Conservation (phyloP, 495 filamentous ascomycete genomes). For the Xylaria acuta region DNA sequence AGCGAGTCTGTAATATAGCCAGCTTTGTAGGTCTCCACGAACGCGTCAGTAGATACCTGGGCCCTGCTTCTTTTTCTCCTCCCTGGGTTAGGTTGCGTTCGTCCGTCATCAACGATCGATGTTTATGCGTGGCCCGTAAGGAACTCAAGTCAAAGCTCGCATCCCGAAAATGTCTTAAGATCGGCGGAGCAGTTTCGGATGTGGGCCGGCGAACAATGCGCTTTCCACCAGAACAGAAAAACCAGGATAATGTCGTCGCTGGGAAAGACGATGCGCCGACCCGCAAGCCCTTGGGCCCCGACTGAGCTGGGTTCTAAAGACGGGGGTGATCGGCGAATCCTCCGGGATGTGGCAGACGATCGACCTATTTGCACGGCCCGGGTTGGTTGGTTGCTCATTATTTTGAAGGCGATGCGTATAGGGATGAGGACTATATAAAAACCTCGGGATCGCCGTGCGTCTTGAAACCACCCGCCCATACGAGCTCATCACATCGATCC, state of each 20-base stretch:
- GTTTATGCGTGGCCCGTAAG: neutral
- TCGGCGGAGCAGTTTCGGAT: conserved; percentile 10
- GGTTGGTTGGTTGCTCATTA: neutral
- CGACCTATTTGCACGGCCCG: neutral
- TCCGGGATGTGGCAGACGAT: neutral
- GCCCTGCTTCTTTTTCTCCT: neutral
- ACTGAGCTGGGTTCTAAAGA: neutral
- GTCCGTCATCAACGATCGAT: conserved; percentile 14
- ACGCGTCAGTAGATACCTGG: neutral
- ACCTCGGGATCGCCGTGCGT: neutral
- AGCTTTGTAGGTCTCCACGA: neutral
- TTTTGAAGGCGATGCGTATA: neutral
- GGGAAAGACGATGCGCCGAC: neutral
- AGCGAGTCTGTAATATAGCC: conserved; percentile 3
- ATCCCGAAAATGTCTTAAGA: neutral
- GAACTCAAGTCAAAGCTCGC: neutral
- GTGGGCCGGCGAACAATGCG: neutral
- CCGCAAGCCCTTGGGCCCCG: neutral
- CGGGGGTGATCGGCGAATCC: neutral
- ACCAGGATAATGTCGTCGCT: neutral
- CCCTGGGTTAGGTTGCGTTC: neutral
- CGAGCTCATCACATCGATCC: neutral
- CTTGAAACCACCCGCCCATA: neutral
- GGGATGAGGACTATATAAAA: conserved; percentile 8
- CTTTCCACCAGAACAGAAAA: neutral